Evolutionary conservation across 2,329 filamentous ascomycete genomes (phyloP), one percentile per base, ranked within the genome.

Genomic region (Helotiales sp.): DNA sequence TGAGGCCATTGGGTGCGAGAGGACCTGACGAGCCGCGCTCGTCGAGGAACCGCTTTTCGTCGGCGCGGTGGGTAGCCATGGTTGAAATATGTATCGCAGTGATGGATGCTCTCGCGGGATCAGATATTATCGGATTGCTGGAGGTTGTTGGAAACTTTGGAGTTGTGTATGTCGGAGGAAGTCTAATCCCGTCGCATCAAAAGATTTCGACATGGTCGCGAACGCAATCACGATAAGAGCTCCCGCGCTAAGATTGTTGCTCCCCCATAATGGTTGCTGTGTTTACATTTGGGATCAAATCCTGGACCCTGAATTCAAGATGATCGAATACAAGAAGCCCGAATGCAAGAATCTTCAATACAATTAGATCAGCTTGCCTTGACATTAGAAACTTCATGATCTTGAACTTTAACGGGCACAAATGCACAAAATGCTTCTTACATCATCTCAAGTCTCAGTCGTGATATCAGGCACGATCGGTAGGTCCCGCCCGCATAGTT

Each of bases 1-100:
- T 97, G 70, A 96, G 88, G 60, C 92, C 92, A 72, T 93, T 88
- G 58, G 85, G 92, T 62, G 95, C 87, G 22, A 96, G 83, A 33
- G 86, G 76, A 46, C 87, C 90, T 12, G 78, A 80, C 71, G 90
- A 90, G 71, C 93, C 93, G 67, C 93, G 90, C 76, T 96, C 91
- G 77, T 98, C 93, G 72, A 98, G 89, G 73, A 96, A 88, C 67
- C 81, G 82, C 63, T 82, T 81, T 74, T 90, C 91, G 73, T 96
- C 92, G 70, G 92, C 92, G 72, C 87, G 87, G 74, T 92, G 85
- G 70, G 63, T 81, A 71, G 61, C 74, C 69, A 72, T 72, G 19
- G 2, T 64, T 27, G 30, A 17, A 19, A 33, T 17, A n/a, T 12
- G 12, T 47, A 27, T 30, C 8, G 8, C 5, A 6, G 5, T 27